These are phyloP conservation scores for Pythium rhizo-oryzae DNA, from an alignment of 352 stramenopile genomes.

Conservation along the genomic window DNA sequence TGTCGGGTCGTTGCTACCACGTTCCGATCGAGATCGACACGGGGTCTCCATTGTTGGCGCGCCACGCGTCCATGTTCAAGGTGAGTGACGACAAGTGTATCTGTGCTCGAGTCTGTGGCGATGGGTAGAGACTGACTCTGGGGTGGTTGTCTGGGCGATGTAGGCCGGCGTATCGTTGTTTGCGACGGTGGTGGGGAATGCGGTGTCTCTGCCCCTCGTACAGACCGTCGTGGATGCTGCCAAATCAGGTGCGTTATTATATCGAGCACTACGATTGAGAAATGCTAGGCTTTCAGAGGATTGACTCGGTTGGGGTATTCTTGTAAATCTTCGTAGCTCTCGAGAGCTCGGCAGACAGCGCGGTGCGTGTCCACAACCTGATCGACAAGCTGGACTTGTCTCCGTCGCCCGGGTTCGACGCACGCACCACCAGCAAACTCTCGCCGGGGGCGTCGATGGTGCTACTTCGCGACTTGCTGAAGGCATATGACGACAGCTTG, in stretches of 20 bases:
- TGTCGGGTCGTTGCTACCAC: slow-evolving; percentile 22
- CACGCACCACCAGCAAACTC: too few relatives aligned
- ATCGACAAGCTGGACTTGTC: too few relatives aligned
- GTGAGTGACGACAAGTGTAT: neutral
- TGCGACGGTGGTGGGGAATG: slow-evolving; percentile 10
- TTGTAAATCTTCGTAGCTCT: too few relatives aligned
- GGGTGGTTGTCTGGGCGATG: neutral
- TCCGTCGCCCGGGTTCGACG: too few relatives aligned
- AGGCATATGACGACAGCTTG: too few relatives aligned
- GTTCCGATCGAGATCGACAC: slow-evolving; percentile 22
- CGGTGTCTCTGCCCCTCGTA: neutral
- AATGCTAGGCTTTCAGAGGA: too few relatives aligned
- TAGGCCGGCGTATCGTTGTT: slow-evolving; percentile 9
- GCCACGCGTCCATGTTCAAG: slow-evolving; percentile 6
- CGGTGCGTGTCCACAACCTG: too few relatives aligned
- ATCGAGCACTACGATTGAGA: too few relatives aligned
- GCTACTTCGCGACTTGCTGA: too few relatives aligned
- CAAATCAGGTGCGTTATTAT: neutral
- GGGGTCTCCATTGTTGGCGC: neutral
- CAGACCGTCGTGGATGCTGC: slow-evolving; percentile 6
- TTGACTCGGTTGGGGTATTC: too few relatives aligned
- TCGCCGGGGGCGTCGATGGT: too few relatives aligned
- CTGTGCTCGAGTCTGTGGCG: neutral
- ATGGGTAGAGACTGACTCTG: neutral
- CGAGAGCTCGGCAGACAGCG: too few relatives aligned